Conservation (phyloP, 768 basidiomycete genomes). For the Trametes gibbosa region DNA sequence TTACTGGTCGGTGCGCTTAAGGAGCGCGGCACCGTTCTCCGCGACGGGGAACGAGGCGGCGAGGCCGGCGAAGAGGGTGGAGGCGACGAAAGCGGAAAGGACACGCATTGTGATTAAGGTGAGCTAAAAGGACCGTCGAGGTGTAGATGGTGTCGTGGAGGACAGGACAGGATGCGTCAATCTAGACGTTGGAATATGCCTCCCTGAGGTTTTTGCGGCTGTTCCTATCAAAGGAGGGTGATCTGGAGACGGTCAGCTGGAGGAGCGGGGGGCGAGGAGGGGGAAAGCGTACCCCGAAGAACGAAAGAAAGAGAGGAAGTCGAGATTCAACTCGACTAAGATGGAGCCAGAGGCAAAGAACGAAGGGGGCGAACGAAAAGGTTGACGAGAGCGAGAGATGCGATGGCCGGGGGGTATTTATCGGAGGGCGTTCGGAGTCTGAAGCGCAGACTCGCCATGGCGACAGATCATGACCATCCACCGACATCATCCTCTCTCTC, state of each 20-base stretch:
- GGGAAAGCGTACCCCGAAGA: slow-evolving; percentile 24
- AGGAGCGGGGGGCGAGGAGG: neutral
- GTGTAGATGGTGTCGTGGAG: slow-evolving; percentile 41
- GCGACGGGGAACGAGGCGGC: slow-evolving; percentile 46
- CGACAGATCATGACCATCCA: slow-evolving; percentile 21
- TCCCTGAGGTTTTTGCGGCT: slow-evolving; percentile 59
- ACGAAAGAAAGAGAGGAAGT: slow-evolving; percentile 45
- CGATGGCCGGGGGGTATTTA: slow-evolving; percentile 11
- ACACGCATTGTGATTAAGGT: slow-evolving; percentile 53
- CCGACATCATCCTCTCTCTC: too few species aligned
- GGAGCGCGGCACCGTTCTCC: slow-evolving; percentile 23
- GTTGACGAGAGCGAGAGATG: slow-evolving; percentile 23
- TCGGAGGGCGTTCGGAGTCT: slow-evolving; percentile 15
- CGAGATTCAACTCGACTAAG: slow-evolving; percentile 67
- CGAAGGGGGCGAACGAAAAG: slow-evolving; percentile 32
- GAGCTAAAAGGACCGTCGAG: slow-evolving; percentile 40
- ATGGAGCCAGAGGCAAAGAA: slow-evolving; percentile 35
- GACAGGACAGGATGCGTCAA: slow-evolving; percentile 21
- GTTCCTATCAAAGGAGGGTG: slow-evolving; percentile 73
- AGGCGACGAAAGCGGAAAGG: slow-evolving; percentile 52
- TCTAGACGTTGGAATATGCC: slow-evolving; percentile 37
- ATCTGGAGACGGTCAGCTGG: slow-evolving; percentile 36
- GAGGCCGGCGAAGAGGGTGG: slow-evolving; percentile 51
- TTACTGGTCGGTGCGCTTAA: slow-evolving; percentile 11
- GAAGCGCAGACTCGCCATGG: slow-evolving; percentile 14